Evolutionary conservation across 371 early-diverging fungal genomes (phyloP), one percentile per base, ranked within the genome.

Genomic region (Cokeromyces recurvatus): DNA sequence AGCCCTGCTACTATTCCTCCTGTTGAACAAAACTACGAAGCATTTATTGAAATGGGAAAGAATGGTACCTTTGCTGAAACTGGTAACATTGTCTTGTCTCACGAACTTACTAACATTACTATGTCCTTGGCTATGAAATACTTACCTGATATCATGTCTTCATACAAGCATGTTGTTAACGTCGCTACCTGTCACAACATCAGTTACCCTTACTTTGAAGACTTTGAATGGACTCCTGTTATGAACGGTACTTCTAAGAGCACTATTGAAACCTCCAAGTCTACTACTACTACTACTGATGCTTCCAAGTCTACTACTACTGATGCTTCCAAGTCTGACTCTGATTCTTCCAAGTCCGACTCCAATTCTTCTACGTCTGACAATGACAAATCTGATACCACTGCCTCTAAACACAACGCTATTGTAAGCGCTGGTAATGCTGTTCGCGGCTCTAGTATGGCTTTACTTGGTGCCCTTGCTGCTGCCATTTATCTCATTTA

Each of bases 181-280:
- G 65, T 74, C 23, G 71, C 77, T 31, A 71, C 71, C 48, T 77
- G 77, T 53, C 54, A 57, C 36, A 71, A 73, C 47, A 69, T 77
- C 44, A 51, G 69, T 37, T 41, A 71, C 16, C 74, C 77, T 40
- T 77, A 77, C 41, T 59, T 60, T 40, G 74, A 77, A 47, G 47
- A 64, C 32, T 38, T 32, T 41, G 21, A 43, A 40, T 59, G 59
- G 59, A 51, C 52, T 3, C 41, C 48, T 21, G 43, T 36, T 17
- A 20, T 49, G 44, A 60, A 57, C 24, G 31, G 22, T 27, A 43
- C 54, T 20, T 27, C 47, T 31, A 32, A 48, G n/a, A 32, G 41
- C 14, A 62, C 59, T 50, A 48, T 57, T 29, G 43, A 27, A 11
- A 27, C 53, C 38, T 59, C 54, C 39, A 49, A 46, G 7, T 43